phyloP scores from a whole-genome alignment of 306 rosid species.

The Spatholobus suberectus region DNA sequence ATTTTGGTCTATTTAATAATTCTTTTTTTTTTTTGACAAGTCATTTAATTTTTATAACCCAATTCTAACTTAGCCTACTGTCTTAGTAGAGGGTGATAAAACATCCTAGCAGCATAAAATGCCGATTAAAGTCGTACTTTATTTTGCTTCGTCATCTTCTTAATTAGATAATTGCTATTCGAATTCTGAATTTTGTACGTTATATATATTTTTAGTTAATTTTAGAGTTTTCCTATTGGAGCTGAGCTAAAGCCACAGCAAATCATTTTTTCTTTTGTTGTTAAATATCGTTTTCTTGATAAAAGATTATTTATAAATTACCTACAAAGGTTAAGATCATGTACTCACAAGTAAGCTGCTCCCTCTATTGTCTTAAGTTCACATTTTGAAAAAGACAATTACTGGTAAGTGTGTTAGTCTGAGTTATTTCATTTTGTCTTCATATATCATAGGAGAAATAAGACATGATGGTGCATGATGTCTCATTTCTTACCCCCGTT shows the following conservation, averaged over 20 bases:
- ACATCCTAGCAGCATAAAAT: not conserved
- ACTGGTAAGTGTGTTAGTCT: too few relatives aligned
- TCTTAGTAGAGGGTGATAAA: not conserved
- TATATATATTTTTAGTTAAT: not conserved
- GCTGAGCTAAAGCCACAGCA: too few relatives aligned
- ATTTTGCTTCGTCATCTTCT: not conserved
- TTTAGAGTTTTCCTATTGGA: not conserved
- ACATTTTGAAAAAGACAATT: too few relatives aligned
- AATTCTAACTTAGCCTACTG: not conserved
- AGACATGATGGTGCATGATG: not conserved
- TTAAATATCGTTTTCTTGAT: too few relatives aligned
- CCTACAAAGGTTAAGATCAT: too few relatives aligned
- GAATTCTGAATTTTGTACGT: not conserved
- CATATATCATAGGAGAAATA: not conserved
- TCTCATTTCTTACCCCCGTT: not conserved
- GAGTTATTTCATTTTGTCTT: too few relatives aligned
- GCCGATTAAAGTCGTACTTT: not conserved
- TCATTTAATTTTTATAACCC: not conserved
- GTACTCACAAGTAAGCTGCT: too few relatives aligned
- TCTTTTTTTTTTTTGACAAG: not conserved
- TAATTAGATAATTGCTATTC: not conserved
- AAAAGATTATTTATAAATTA: too few relatives aligned
- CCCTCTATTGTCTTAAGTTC: too few relatives aligned
- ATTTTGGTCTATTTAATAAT: constrained; percentile 2
- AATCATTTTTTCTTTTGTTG: too few relatives aligned